Evolutionary conservation across 306 rosid genomes (phyloP).

Genomic region (Quercus ilex): DNA sequence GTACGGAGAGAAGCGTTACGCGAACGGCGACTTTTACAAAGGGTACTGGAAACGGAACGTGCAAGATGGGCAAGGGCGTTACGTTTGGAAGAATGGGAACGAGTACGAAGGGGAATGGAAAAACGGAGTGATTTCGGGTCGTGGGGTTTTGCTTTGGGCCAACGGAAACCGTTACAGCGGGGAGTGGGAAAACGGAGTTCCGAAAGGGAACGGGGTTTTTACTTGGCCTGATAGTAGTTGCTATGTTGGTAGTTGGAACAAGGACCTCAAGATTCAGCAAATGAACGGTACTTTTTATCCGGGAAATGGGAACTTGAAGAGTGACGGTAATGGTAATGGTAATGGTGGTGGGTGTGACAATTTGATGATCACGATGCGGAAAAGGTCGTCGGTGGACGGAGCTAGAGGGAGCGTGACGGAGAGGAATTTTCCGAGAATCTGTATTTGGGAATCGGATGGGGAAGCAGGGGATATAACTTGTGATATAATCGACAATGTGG

Average conservation of each 20-base stretch:
- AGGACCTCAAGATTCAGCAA: slow-evolving; percentile 56
- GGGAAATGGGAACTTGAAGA: slow-evolving; percentile 34
- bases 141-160: slow-evolving; percentile 70
- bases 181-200: slow-evolving; percentile 83
- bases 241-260: slow-evolving; percentile 71
- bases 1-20: slow-evolving; percentile 67
- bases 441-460: slow-evolving; percentile 95
- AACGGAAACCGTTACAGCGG: slow-evolving; percentile 87
- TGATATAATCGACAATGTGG: slow-evolving; percentile 85
- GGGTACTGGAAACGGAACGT: slow-evolving; percentile 77
- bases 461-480: slow-evolving; percentile 97
- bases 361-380: slow-evolving; percentile 53
- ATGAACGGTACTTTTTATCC: slow-evolving; percentile 58
- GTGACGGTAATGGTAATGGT: slow-evolving; percentile 29
- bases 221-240: slow-evolving; percentile 81
- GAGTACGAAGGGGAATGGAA: slow-evolving; percentile 86
- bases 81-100: slow-evolving; percentile 87
- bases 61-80: slow-evolving; percentile 81
- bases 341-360: slow-evolving; percentile 43
- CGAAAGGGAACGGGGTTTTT: slow-evolving; percentile 78
- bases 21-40: slow-evolving; percentile 77
- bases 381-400: slow-evolving; percentile 58
- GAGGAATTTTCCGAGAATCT: slow-evolving; percentile 71
- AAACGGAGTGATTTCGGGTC: slow-evolving; percentile 72
- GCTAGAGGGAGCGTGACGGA: slow-evolving; percentile 55